Evolutionary conservation across 306 rosid species (phyloP).

Genomic region (Gynostemma pentaphyllum): DNA sequence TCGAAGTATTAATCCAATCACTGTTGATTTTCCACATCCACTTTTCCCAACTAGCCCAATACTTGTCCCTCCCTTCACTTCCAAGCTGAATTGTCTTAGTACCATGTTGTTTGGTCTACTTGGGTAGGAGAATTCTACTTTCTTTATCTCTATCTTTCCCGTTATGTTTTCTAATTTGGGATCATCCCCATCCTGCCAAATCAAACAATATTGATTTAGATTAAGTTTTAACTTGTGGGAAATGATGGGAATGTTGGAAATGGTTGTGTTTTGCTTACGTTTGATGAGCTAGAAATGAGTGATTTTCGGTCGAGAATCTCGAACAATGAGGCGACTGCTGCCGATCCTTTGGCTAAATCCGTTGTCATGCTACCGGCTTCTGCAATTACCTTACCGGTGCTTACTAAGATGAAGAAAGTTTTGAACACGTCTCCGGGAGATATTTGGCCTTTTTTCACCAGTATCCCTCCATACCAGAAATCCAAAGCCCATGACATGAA

Average conservation of each 20-base stretch:
- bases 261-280: conserved; percentile 23
- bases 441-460: conserved; percentile 54
- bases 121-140: conserved; percentile 73
- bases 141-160: conserved; percentile 71
- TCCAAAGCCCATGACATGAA: conserved; percentile 96
- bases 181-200: conserved; percentile 27
- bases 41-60: conserved; percentile 79
- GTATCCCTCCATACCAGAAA: conserved; percentile 91
- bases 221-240: neutral
- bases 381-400: conserved; percentile 95
- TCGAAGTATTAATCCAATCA: conserved; percentile 62
- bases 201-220: neutral
- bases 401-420: conserved; percentile 79
- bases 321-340: conserved; percentile 76
- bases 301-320: conserved; percentile 80
- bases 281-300: conserved; percentile 34
- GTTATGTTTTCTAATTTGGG: conserved; percentile 35
- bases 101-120: conserved; percentile 50
- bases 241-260: neutral
- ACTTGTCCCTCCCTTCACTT: conserved; percentile 72
- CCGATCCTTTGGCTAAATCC: conserved; percentile 73
- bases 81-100: conserved; percentile 56
- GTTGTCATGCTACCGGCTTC: conserved; percentile 99
- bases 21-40: conserved; percentile 95
- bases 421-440: conserved; percentile 91